Percentiles rank a stretch among this genome's conserved stretches.
Evolutionary conservation across 2,329 filamentous ascomycete genomes (phyloP).

Genomic region (Calonectria pteridis): DNA sequence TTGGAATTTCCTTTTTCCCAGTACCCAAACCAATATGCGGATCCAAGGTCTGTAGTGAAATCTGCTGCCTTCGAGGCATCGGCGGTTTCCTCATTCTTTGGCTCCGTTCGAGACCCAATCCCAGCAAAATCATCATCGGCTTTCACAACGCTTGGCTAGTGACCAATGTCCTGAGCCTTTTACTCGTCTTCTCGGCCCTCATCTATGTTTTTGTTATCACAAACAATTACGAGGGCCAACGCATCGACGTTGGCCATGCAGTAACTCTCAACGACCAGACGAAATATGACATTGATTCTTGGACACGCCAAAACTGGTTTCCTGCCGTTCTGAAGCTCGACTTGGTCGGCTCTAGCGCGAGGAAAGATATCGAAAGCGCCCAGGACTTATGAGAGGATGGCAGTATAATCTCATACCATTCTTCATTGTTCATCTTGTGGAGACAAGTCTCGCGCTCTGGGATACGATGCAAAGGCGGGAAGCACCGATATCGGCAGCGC

Average conservation of each 20-base stretch:
- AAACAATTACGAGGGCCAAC: constrained; percentile 40
- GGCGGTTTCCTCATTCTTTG: constrained; percentile 41
- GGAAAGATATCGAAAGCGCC: constrained; percentile 37
- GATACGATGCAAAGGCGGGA: constrained; percentile 35
- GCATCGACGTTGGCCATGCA: constrained; percentile 32
- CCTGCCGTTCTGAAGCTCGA: constrained; percentile 42
- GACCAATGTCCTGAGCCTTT: constrained; percentile 36
- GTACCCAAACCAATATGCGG: no score
- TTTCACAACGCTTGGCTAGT: constrained; percentile 41
- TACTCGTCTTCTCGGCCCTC: constrained; percentile 41
- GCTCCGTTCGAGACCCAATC: constrained; percentile 32
- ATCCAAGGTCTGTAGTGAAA: no score
- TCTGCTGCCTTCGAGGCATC: no score
- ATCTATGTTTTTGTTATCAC: constrained; percentile 47
- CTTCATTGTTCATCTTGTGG: constrained; percentile 42
- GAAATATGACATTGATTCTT: constrained; percentile 39
- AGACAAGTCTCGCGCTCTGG: constrained; percentile 40
- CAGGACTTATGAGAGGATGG: constrained; percentile 45
- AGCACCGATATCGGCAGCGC: background rate
- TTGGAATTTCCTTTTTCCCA: no score
- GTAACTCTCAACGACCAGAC: constrained; percentile 22
- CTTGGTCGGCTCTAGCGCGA: constrained; percentile 24
- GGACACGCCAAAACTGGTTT: constrained; percentile 47
- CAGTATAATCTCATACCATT: constrained; percentile 47
- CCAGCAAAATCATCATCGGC: constrained; percentile 24